Conservation (phyloP, 345 rosid genomes). For the Limnanthes douglasii region DNA sequence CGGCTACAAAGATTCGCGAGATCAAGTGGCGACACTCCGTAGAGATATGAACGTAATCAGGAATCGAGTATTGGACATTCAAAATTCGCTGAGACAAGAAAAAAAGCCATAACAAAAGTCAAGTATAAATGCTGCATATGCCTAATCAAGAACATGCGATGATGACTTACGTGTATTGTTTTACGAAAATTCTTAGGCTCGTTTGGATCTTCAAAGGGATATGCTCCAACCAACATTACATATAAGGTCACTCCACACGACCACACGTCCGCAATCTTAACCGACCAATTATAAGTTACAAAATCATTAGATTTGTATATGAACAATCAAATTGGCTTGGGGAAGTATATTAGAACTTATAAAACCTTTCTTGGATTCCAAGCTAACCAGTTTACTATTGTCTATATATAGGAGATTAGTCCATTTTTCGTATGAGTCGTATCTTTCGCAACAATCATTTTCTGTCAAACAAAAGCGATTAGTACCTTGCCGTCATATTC, state of each 20-base stretch:
- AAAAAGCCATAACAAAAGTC: conserved; percentile 3
- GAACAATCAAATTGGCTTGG: not conserved
- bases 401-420: too few relatives aligned
- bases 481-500: conserved; percentile 98
- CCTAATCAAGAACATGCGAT: not conserved
- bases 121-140: not conserved
- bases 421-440: too few relatives aligned
- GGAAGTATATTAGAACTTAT: not conserved
- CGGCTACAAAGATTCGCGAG: conserved; percentile 91
- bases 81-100: conserved; percentile 63
- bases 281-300: conserved; percentile 1
- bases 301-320: not conserved
- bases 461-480: conserved; percentile 1
- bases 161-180: conserved; percentile 61
- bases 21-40: conserved; percentile 84
- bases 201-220: conserved; percentile 96
- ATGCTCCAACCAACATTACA: conserved; percentile 97
- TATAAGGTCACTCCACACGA: conserved; percentile 96
- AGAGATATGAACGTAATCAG: conserved; percentile 86
- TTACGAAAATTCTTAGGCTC: conserved; percentile 91
- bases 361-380: not conserved
- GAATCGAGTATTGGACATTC: conserved; percentile 92
- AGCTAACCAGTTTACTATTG: too few relatives aligned
- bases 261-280: conserved; percentile 98
- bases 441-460: too few relatives aligned